Percentiles rank a stretch among this genome's conserved stretches.
Evolutionary conservation across 805 yeast genomes (phyloP).

Genomic region (Lipomyces yamanashiensis): DNA sequence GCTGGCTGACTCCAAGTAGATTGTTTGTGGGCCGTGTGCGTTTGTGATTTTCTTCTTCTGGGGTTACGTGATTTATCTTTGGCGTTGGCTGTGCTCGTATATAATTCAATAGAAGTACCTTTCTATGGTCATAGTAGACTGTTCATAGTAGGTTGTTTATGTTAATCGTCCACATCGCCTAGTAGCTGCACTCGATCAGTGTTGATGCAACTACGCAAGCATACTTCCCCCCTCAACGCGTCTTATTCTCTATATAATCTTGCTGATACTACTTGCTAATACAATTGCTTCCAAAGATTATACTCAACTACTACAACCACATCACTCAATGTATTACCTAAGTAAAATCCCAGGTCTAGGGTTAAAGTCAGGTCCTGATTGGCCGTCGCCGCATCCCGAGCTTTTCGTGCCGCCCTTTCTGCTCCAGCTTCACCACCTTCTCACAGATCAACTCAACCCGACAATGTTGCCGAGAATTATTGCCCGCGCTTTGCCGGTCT

Average conservation of each 20-base stretch:
- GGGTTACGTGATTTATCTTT: background rate
- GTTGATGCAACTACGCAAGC: no score
- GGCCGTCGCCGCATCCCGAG: slow-evolving; percentile 10
- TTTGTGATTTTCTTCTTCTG: background rate
- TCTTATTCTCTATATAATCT: no score
- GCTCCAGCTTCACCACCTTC: background rate
- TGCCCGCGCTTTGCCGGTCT: slow-evolving; percentile 23
- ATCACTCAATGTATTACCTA: background rate
- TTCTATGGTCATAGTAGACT: background rate
- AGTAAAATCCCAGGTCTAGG: background rate
- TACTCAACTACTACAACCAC: no score
- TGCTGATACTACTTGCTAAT: no score
- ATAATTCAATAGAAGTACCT: background rate
- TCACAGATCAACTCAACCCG: background rate
- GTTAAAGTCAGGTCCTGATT: background rate
- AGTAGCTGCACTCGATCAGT: no score
- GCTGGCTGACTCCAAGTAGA: slow-evolving; percentile 46
- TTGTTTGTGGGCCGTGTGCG: background rate
- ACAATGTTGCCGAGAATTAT: slow-evolving; percentile 26
- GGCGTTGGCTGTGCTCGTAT: background rate
- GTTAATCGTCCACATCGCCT: no score
- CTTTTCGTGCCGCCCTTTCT: slow-evolving; percentile 11
- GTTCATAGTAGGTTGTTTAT: no score
- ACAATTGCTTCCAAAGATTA: no score
- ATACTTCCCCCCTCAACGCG: no score